Conservation (phyloP, 768 basidiomycete genomes). For the Tulasnella sp. region DNA sequence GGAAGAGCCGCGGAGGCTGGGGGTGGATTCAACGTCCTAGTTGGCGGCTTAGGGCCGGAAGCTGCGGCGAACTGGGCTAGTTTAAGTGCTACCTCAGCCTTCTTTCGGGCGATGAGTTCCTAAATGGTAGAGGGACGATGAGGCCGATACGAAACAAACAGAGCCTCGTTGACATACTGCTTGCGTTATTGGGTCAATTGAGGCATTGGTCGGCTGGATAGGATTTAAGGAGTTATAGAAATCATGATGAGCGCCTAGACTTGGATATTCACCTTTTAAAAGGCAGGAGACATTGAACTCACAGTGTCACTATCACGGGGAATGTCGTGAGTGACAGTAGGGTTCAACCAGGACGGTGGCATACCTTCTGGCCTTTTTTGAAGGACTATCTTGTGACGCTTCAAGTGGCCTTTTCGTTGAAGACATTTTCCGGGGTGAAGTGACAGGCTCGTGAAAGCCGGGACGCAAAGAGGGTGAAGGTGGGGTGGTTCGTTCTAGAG, state of each 20-base stretch:
- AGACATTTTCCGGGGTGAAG: background rate
- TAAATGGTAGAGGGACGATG: constrained; percentile 28
- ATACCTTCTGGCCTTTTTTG: constrained; percentile 19
- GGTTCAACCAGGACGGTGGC: background rate
- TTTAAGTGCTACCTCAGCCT: constrained; percentile 81
- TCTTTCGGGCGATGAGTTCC: constrained; percentile 75
- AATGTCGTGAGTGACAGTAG: background rate
- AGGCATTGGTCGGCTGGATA: constrained; percentile 7
- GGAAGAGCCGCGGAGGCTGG: constrained; percentile 30
- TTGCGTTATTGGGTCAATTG: background rate
- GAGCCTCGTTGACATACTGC: background rate
- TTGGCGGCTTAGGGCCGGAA: constrained; percentile 28
- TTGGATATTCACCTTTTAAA: constrained; percentile 10
- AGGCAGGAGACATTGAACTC: background rate
- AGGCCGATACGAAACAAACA: background rate
- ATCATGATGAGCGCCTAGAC: background rate
- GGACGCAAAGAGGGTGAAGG: no score
- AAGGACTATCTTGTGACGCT: background rate
- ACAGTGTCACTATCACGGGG: constrained; percentile 6
- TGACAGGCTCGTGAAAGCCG: no score
- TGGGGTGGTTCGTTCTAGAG: no score
- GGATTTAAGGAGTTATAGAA: constrained; percentile 18
- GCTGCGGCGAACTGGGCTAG: constrained; percentile 57
- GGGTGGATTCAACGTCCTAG: constrained; percentile 28
- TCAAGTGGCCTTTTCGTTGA: constrained; percentile 17